A percentile compares a stretch with the other conserved stretches of the same genome.
Evolutionary conservation across 768 basidiomycete genomes (phyloP).

Genomic region (Boletus rubroflammeus): DNA sequence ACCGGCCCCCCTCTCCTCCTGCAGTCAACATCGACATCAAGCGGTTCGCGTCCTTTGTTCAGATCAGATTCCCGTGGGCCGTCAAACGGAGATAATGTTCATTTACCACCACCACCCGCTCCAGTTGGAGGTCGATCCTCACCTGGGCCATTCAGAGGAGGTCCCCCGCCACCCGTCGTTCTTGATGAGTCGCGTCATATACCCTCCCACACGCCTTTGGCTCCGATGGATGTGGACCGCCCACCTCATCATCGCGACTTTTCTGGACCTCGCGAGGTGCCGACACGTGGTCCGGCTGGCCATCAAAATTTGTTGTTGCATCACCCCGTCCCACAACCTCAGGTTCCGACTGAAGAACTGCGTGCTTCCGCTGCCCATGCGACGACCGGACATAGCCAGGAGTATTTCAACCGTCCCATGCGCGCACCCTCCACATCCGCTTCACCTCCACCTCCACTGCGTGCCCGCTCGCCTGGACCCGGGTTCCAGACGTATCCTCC

Average conservation of each 20-base stretch:
- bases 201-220: constrained; percentile 65
- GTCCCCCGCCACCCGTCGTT: constrained; percentile 78
- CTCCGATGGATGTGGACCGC: constrained; percentile 73
- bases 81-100: constrained; percentile 31
- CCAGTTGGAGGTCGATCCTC: constrained; percentile 46
- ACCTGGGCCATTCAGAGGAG: constrained; percentile 76
- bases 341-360: constrained; percentile 49
- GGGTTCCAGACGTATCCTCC: constrained; percentile 48
- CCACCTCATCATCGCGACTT: constrained; percentile 56
- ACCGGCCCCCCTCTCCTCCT: constrained; percentile 65
- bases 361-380: constrained; percentile 38
- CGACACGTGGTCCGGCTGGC: constrained; percentile 50
- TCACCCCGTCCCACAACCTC: constrained; percentile 62
- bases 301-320: constrained; percentile 60
- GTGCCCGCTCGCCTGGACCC: constrained; percentile 49
- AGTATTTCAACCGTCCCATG: constrained; percentile 52
- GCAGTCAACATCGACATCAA: constrained; percentile 38
- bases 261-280: constrained; percentile 43
- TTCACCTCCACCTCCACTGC: constrained; percentile 53
- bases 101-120: constrained; percentile 60
- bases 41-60: constrained; percentile 44
- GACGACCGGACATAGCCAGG: constrained; percentile 45
- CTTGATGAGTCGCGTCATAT: constrained; percentile 71
- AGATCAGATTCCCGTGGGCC: constrained; percentile 67
- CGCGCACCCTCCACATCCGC: constrained; percentile 56